phyloP scores from a whole-genome alignment of 805 yeast genomes.

The Cyberlindnera veronae region DNA sequence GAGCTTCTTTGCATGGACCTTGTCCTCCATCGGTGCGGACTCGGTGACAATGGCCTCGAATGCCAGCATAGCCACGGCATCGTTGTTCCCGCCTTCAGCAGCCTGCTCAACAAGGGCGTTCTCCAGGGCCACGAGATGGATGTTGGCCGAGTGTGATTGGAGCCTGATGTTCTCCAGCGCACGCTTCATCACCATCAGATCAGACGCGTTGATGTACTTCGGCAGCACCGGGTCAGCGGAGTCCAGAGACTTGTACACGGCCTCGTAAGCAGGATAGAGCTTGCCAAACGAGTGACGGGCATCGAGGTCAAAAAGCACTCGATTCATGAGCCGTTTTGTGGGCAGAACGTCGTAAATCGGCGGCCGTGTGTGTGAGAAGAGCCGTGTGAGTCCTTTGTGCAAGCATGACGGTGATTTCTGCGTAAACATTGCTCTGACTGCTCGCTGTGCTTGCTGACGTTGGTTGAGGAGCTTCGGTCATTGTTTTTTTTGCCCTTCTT shows the following conservation, averaged over 20 bases:
- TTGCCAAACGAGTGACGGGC: slow-evolving; percentile 51
- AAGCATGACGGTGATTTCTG: background rate
- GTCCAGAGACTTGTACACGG: slow-evolving; percentile 47
- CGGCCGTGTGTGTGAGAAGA: slow-evolving; percentile 30
- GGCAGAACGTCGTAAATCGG: slow-evolving; percentile 51
- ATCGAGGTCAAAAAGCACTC: slow-evolving; percentile 64
- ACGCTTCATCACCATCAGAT: slow-evolving; percentile 64
- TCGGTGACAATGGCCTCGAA: slow-evolving; percentile 54
- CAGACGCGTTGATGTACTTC: slow-evolving; percentile 45
- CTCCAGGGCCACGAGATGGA: slow-evolving; percentile 57
- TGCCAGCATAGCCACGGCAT: slow-evolving; percentile 73
- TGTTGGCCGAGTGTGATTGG: slow-evolving; percentile 57
- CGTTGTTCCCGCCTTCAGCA: slow-evolving; percentile 77
- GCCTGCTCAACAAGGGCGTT: slow-evolving; percentile 74
- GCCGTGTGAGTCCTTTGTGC: slow-evolving; percentile 10
- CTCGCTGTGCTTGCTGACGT: background rate
- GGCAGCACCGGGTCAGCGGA: slow-evolving; percentile 35
- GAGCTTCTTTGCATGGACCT: slow-evolving; percentile 56
- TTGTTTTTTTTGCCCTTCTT: background rate
- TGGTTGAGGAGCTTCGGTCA: too few species aligned
- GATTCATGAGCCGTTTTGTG: slow-evolving; percentile 50
- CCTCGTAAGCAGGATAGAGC: slow-evolving; percentile 49
- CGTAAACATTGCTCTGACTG: background rate
- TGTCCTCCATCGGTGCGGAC: slow-evolving; percentile 47
- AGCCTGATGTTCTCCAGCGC: slow-evolving; percentile 60